phyloP scores from a whole-genome alignment of 768 basidiomycete genomes.

The Galerina marginata region DNA sequence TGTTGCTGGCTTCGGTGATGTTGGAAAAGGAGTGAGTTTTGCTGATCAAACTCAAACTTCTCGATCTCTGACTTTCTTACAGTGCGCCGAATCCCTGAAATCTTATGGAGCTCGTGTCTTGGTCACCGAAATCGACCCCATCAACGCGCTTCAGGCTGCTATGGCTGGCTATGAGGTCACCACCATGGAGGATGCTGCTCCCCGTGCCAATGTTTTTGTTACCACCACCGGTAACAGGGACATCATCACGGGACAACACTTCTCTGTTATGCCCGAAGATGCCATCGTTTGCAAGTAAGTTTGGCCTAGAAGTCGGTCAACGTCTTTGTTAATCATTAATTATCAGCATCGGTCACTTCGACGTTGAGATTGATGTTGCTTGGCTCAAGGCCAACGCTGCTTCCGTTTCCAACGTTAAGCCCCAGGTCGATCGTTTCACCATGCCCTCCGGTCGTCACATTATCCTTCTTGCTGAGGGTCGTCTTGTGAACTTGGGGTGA shows the following conservation, averaged over 20 bases:
- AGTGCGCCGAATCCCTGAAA: slow-evolving; percentile 96
- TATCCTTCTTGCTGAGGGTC: slow-evolving; percentile 97
- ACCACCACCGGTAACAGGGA: slow-evolving; percentile 99
- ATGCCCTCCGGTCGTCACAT: slow-evolving; percentile 92
- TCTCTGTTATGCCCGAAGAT: slow-evolving; percentile 94
- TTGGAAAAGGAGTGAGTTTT: slow-evolving; percentile 94
- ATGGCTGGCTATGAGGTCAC: slow-evolving; percentile 99
- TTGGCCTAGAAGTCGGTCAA: background rate
- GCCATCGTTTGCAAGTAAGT: slow-evolving; percentile 97
- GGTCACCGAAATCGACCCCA: slow-evolving; percentile 98
- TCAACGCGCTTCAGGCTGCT: slow-evolving; percentile 99
- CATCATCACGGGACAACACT: slow-evolving; percentile 93
- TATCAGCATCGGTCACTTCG: slow-evolving; percentile 82
- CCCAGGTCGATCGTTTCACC: slow-evolving; percentile 98
- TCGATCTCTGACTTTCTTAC: slow-evolving; percentile 8
- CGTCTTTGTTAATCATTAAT: slow-evolving; percentile 7
- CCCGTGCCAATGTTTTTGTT: slow-evolving; percentile 89
- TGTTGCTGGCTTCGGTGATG: slow-evolving; percentile 98
- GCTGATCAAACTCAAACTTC: background rate
- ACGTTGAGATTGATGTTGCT: slow-evolving; percentile 93
- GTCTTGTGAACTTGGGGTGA: slow-evolving; percentile 98
- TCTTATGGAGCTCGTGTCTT: slow-evolving; percentile 98
- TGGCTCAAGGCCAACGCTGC: slow-evolving; percentile 96
- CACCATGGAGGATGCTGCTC: slow-evolving; percentile 97
- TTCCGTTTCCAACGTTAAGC: slow-evolving; percentile 89